These are phyloP conservation scores for Sphagnum contortum DNA, from an alignment of 225 moss, liverwort and hornwort genomes.

Conservation along the genomic window DNA sequence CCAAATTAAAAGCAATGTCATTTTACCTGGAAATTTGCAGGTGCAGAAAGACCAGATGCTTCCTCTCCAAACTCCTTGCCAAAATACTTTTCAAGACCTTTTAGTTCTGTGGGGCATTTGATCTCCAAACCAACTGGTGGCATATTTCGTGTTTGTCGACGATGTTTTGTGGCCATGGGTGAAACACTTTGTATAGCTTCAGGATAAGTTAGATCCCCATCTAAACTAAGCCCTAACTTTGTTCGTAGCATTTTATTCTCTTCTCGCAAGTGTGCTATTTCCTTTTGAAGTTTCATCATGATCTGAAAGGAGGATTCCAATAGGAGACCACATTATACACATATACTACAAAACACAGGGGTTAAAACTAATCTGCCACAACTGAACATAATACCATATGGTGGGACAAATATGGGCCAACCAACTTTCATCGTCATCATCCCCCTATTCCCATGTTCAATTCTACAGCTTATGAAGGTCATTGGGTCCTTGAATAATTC, in stretches of 20 bases:
- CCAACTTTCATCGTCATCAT: no score
- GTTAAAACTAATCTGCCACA: no score
- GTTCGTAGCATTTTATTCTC: slow-evolving; percentile 64
- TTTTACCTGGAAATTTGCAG: slow-evolving; percentile 62
- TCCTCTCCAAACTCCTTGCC: slow-evolving; percentile 63
- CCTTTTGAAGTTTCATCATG: slow-evolving; percentile 72
- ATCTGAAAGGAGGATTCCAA: slow-evolving; percentile 21
- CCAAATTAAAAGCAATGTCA: no score
- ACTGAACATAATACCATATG: no score
- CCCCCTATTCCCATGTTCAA: no score
- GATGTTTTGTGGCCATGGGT: slow-evolving; percentile 26
- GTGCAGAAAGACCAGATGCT: slow-evolving; percentile 28
- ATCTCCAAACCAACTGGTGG: slow-evolving; percentile 17
- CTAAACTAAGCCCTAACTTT: slow-evolving; percentile 37
- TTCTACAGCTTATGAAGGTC: no score
- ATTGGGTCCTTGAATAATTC: no score
- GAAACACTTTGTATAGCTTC: slow-evolving; percentile 21
- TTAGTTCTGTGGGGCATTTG: slow-evolving; percentile 27
- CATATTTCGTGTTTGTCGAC: slow-evolving; percentile 22
- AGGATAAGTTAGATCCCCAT: slow-evolving; percentile 22
- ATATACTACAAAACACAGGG: no score
- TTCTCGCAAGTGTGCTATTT: slow-evolving; percentile 67
- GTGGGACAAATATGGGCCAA: no score
- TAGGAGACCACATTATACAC: no score
- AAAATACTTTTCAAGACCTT: slow-evolving; percentile 69